A percentile compares a stretch with the other conserved stretches of the same genome.
Evolutionary conservation across 495 filamentous ascomycete genomes (phyloP).

Genomic region (Aspergillus panamensis): DNA sequence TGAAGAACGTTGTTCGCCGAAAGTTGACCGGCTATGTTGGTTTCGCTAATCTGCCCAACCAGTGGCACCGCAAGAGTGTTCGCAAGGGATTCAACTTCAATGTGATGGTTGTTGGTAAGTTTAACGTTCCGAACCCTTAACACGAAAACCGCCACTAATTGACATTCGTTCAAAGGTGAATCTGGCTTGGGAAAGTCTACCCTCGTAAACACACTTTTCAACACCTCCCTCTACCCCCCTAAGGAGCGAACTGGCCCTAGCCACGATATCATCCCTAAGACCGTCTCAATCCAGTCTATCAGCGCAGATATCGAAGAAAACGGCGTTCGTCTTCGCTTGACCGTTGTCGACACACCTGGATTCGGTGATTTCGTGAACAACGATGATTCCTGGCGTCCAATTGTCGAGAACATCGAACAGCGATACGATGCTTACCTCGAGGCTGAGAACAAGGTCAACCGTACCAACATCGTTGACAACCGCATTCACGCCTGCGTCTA

Average conservation of each 20-base stretch:
- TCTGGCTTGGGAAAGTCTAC: conserved; percentile 99
- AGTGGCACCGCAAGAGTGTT: conserved; percentile 99
- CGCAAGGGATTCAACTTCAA: conserved; percentile 99
- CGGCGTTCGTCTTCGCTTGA: conserved; percentile 92
- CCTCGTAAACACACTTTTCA: conserved; percentile 98
- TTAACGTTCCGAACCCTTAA: conserved; percentile 15
- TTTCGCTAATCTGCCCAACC: conserved; percentile 97
- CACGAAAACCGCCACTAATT: not conserved
- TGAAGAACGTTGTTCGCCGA: conserved; percentile 95
- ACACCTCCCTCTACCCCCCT: conserved; percentile 97
- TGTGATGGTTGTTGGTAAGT: conserved; percentile 97
- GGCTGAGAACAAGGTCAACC: conserved; percentile 99
- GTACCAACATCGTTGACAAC: conserved; percentile 99
- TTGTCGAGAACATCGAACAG: conserved; percentile 99
- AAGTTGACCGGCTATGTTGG: conserved; percentile 98
- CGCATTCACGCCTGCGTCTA: conserved; percentile 97
- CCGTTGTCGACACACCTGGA: conserved; percentile 95
- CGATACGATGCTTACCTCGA: conserved; percentile 97
- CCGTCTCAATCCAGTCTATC: conserved; percentile 96
- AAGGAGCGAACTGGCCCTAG: conserved; percentile 96
- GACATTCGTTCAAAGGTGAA: conserved; percentile 64
- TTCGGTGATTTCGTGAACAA: conserved; percentile 99
- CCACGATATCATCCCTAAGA: conserved; percentile 98
- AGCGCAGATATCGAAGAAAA: conserved; percentile 99
- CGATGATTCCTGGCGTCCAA: conserved; percentile 97